Evolutionary conservation across 75 land plant genomes (phyloP), one percentile per base, ranked within the genome.

Genomic region (Ceratopteris richardii): DNA sequence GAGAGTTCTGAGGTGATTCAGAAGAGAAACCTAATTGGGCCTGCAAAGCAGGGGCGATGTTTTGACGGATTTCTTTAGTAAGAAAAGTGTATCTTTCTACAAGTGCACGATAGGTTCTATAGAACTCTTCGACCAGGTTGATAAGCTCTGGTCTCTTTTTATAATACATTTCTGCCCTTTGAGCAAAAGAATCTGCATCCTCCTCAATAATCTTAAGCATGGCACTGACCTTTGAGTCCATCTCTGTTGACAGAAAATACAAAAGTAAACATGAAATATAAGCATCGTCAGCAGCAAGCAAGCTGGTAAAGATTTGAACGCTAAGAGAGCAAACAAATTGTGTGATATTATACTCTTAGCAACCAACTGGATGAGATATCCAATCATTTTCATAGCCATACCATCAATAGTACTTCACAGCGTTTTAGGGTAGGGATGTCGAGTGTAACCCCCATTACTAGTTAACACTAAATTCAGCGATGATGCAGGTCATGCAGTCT

Each of bases 151-250:
- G 92, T 48, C 88, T 67, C 61, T 74, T 87, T 58, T 84, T 37
- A 54, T 81, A 87, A 56, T 73, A 84, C 85, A 87, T 81, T 67
- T 87, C 92, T 41, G 92, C 92, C 47, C 77, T 77, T 56, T 84
- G 76, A 9, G 88, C 82, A 76, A 87, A 84, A n/a, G 92, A 87
- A 55, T 87, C 92, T 31, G 75, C 92, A 42, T 87, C 92, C 47
- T 78, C 88, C 58, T 87, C 85, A 13, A 87, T 79, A 29, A 87
- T 67, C 26, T 72, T 84, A 61, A 87, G 65, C 92, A 81, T 87
- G 24, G 63, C 52, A n/a, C 72, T 78, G 18, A 84, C 82, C 31
- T 44, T 60, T 31, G 39, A 63, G 44, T 87, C 88, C 84, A 87
- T 81, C 55, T 79, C 92, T 87, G 77, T 60, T 69, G 56, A 43